Evolutionary conservation across 169 alveolate genomes (phyloP), one percentile per base, ranked within the genome.

Genomic region (Plasmodium fragile): DNA sequence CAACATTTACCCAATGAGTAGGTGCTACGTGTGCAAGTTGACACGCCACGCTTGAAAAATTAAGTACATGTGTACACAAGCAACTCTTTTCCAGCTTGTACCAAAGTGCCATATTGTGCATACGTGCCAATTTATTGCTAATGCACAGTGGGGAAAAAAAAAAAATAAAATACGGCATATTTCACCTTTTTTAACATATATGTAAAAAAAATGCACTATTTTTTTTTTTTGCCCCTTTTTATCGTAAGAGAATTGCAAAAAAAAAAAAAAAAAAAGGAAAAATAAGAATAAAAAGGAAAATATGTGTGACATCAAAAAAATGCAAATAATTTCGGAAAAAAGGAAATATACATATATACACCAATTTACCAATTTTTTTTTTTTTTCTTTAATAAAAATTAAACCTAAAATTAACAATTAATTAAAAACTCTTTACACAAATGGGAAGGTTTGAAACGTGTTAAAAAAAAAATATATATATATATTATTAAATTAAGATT

Each of bases 91-190:
- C 75, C n/a, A 49, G 59, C 16, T 22, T 65, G 10, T 22, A 65
- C 25, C 30, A 65, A 28, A 25, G 39, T 65, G 41, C 75, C 36
- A 22, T 11, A 4, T 25, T 78, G 34, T 30, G 39, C 83, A 78
- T 78, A 39, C 16, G 59, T 78, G 45, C 55, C n/a, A 39, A 36
- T 78, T 78, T 78, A 41, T 78, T 30, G 28, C 32, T 34, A 78
- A 78, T 78, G 83, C 83, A 78, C 83, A 36, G 69, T 10, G 71
- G 53, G 70, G 7, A 25, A 81, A 52, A 81, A 81, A 81, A 52
- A 18, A 59, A 59, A 59, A 65, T 49, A 65, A 65, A 65, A 65
- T 65, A 25, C 79, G 39, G 90, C 90, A 81, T 28, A 53, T 80
- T 32, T 30, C n/a, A 18, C 72, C 36, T 81, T 81, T 77, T 81